Conservation (phyloP, 495 filamentous ascomycete species). For the Hypoxylon subgilvum region DNA sequence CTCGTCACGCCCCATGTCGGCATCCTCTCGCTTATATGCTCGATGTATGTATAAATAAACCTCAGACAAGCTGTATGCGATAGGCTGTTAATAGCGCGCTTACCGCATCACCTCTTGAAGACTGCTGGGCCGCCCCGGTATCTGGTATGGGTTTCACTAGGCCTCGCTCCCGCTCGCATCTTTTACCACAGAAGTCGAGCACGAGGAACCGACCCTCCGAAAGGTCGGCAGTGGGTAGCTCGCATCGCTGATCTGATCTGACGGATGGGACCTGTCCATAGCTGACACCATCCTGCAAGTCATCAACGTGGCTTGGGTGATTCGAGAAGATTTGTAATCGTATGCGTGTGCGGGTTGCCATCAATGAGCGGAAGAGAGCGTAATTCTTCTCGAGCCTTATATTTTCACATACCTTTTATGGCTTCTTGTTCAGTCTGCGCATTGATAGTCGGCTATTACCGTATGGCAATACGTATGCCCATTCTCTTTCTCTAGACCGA, state of each 20-base stretch:
- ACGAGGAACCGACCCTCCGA: background rate
- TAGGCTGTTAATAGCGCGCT: constrained; percentile 17
- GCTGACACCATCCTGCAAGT: background rate
- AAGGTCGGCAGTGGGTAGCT: background rate
- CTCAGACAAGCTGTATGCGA: background rate
- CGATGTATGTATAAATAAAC: constrained; percentile 15
- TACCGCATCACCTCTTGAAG: constrained; percentile 6
- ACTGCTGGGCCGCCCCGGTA: background rate
- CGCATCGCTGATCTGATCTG: background rate
- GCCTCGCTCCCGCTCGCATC: background rate
- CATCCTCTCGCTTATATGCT: background rate
- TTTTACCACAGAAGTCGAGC: background rate
- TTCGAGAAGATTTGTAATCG: too few relatives aligned
- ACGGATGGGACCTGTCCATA: too few relatives aligned
- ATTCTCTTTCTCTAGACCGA: too few relatives aligned
- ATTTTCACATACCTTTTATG: too few relatives aligned
- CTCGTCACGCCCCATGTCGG: background rate
- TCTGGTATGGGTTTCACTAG: constrained; percentile 2
- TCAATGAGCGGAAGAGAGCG: too few relatives aligned
- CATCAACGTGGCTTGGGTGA: too few relatives aligned
- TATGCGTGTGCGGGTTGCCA: too few relatives aligned
- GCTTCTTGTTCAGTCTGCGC: too few relatives aligned
- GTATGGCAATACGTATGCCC: too few relatives aligned
- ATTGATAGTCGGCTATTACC: too few relatives aligned
- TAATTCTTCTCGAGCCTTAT: too few relatives aligned